Percentiles rank a stretch among this genome's conserved stretches.
Evolutionary conservation across 257 asterid species (phyloP).

Genomic region (Salvia miltiorrhiza): DNA sequence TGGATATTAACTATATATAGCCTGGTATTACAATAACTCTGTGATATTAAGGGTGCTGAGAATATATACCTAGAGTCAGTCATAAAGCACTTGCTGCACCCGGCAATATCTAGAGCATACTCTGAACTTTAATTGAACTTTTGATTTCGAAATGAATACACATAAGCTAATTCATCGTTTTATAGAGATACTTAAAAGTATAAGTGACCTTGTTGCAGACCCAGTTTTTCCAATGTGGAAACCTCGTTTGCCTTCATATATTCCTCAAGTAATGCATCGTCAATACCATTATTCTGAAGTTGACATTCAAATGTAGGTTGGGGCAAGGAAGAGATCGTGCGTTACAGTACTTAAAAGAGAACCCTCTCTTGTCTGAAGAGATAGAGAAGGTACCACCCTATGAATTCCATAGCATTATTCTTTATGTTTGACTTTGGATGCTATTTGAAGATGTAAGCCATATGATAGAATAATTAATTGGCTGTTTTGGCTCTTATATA

Average conservation of each 20-base stretch:
- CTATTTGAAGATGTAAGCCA: not conserved
- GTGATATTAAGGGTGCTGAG: not conserved
- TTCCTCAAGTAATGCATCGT: not conserved
- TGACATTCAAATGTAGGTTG: constrained; percentile 45
- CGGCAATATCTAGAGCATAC: not conserved
- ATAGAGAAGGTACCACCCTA: constrained; percentile 68
- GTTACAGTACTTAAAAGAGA: constrained; percentile 76
- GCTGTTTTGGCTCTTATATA: too few relatives aligned
- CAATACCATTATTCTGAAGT: not conserved
- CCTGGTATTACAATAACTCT: not conserved
- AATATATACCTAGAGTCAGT: not conserved
- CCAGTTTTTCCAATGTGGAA: too few relatives aligned
- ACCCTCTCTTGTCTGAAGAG: constrained; percentile 68
- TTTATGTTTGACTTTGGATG: not conserved
- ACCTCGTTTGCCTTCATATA: too few relatives aligned
- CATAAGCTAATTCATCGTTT: not conserved
- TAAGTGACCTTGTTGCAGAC: not conserved
- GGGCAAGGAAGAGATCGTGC: constrained; percentile 99
- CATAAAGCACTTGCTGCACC: not conserved
- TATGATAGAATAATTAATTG: not conserved
- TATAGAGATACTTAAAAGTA: not conserved
- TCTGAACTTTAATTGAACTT: not conserved
- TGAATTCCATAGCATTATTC: not conserved
- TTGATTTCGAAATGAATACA: not conserved
- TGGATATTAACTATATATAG: not conserved